phyloP scores from a whole-genome alignment of 2,329 filamentous ascomycete genomes.

The Kalmusia sp. region DNA sequence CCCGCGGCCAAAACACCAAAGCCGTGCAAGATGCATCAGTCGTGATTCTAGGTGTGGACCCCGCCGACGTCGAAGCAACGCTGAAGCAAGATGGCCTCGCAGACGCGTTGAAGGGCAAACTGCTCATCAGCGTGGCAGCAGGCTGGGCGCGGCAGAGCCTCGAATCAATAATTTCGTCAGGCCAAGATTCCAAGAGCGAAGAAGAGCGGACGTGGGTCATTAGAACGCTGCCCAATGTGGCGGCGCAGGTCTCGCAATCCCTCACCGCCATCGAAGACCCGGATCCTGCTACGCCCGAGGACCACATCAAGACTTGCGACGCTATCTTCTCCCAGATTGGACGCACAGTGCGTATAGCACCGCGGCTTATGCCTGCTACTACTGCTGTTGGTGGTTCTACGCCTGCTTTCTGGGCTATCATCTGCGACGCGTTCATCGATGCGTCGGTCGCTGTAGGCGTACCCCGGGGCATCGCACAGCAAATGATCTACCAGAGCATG shows the following conservation, averaged over 20 bases:
- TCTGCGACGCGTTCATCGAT: conserved; percentile 41
- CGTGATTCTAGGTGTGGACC: conserved; percentile 57
- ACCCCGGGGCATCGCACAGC: conserved; percentile 30
- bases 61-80: conserved; percentile 50
- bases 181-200: conserved; percentile 8
- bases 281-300: conserved; percentile 18
- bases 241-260: conserved; percentile 53
- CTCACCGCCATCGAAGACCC: conserved; percentile 45
- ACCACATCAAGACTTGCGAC: conserved; percentile 23
- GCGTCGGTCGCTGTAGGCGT: conserved; percentile 38
- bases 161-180: conserved; percentile 45
- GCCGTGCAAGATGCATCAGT: conserved; percentile 49
- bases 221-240: conserved; percentile 55
- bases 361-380: conserved; percentile 33
- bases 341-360: conserved; percentile 26
- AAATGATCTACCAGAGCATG: conserved; percentile 43
- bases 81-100: conserved; percentile 48
- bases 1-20: conserved; percentile 44
- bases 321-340: conserved; percentile 35
- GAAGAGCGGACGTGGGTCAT: conserved; percentile 42
- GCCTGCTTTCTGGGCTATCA: conserved; percentile 40
- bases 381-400: conserved; percentile 40
- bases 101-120: conserved; percentile 52
- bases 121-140: conserved; percentile 60
- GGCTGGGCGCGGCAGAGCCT: conserved; percentile 56